These are phyloP conservation scores for Aspergillus pseudoterreus DNA, from an alignment of 2,329 filamentous ascomycete species.

Conservation along the genomic window DNA sequence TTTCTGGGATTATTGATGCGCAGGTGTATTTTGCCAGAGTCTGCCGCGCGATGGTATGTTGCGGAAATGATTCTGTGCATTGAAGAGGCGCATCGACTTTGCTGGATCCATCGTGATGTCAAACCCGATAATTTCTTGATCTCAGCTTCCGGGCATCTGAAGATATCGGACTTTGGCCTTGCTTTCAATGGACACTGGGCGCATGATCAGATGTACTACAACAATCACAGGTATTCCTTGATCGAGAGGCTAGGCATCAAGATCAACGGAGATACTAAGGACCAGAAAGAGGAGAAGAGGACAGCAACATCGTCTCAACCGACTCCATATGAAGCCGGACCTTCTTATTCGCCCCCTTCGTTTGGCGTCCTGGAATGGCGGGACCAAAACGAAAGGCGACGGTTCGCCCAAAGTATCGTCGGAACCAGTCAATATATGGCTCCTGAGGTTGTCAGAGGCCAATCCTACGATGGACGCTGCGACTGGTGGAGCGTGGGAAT, in stretches of 20 bases:
- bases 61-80: slow-evolving; percentile 96
- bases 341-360: slow-evolving; percentile 34
- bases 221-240: slow-evolving; percentile 74
- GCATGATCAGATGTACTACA: slow-evolving; percentile 84
- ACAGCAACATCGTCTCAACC: slow-evolving; percentile 12
- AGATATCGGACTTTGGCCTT: slow-evolving; percentile 93
- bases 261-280: slow-evolving; percentile 69
- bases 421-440: slow-evolving; percentile 99
- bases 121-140: slow-evolving; percentile 98
- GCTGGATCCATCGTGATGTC: slow-evolving; percentile 91
- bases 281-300: slow-evolving; percentile 55
- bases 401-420: slow-evolving; percentile 78
- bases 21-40: slow-evolving; percentile 76
- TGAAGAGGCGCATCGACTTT: slow-evolving; percentile 82
- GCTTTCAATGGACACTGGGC: slow-evolving; percentile 95
- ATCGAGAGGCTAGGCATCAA: slow-evolving; percentile 71
- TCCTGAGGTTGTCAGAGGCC: slow-evolving; percentile 80
- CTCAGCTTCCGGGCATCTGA: slow-evolving; percentile 80
- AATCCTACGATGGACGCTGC: slow-evolving; percentile 84
- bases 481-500: slow-evolving; percentile 97
- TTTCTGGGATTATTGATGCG: slow-evolving; percentile 84
- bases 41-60: slow-evolving; percentile 77
- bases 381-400: slow-evolving; percentile 64
- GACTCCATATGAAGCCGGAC: slow-evolving; percentile 12
- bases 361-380: slow-evolving; percentile 66